Evolutionary conservation across 495 filamentous ascomycete genomes (phyloP).

Genomic region (Neurospora discreta): DNA sequence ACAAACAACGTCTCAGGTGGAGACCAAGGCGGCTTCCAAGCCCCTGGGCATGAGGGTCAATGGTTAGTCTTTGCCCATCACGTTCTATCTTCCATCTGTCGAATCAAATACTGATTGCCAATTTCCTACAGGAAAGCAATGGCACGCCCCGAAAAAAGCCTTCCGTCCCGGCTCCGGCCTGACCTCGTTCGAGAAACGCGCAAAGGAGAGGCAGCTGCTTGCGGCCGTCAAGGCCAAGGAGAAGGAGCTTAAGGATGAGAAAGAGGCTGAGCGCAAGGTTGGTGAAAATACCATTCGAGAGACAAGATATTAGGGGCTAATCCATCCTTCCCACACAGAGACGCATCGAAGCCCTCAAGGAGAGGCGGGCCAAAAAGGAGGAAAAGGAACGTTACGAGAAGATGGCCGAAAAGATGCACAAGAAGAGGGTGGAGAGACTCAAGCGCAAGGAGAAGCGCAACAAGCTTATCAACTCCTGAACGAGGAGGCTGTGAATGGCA

Average conservation of each 20-base stretch:
- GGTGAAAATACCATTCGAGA: constrained; percentile 2
- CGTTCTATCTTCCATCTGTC: neutral
- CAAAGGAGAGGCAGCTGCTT: constrained; percentile 50
- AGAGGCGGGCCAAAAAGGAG: constrained; percentile 73
- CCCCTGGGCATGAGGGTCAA: constrained; percentile 52
- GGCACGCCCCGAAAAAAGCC: constrained; percentile 71
- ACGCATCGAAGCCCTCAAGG: constrained; percentile 66
- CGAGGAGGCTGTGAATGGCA: neutral
- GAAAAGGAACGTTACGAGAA: constrained; percentile 91
- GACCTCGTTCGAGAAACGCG: constrained; percentile 66
- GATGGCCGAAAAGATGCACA: constrained; percentile 96
- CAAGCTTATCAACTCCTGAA: constrained; percentile 85
- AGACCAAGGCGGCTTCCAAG: constrained; percentile 12
- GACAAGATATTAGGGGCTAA: neutral
- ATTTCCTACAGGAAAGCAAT: constrained; percentile 73
- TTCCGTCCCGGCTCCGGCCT: constrained; percentile 74
- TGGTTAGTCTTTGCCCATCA: constrained; percentile 31
- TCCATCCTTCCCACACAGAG: constrained; percentile 34
- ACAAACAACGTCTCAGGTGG: neutral
- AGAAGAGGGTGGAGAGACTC: constrained; percentile 81
- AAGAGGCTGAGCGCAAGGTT: constrained; percentile 79
- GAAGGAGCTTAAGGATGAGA: constrained; percentile 91
- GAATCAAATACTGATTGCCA: constrained; percentile 1
- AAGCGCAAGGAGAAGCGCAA: constrained; percentile 96
- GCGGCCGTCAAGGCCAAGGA: constrained; percentile 76